Evolutionary conservation across 768 basidiomycete genomes (phyloP).

Genomic region (Termitomyces sp.): DNA sequence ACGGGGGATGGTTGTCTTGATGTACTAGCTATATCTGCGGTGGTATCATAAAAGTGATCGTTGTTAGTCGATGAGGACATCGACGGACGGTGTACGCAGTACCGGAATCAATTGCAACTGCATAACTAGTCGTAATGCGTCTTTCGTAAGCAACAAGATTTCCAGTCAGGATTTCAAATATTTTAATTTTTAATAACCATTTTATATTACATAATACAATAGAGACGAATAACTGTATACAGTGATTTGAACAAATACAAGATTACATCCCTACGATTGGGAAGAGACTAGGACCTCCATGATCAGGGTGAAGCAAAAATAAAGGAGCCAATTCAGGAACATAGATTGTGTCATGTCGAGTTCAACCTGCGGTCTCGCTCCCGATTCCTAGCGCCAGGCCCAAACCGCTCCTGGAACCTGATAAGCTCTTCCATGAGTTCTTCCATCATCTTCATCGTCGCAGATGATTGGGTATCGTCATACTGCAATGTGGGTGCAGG

Average conservation of each 20-base stretch:
- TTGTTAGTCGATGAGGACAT: neutral
- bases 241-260: neutral
- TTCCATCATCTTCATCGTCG: constrained; percentile 83
- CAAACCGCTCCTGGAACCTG: constrained; percentile 84
- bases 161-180: neutral
- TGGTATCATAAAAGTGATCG: neutral
- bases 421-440: constrained; percentile 89
- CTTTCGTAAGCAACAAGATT: constrained; percentile 2
- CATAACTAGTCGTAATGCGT: neutral
- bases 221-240: neutral
- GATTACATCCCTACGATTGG: neutral
- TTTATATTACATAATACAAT: constrained; percentile 6
- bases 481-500: constrained; percentile 4
- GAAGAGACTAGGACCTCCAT: constrained; percentile 1
- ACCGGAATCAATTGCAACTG: neutral
- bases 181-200: too few relatives aligned
- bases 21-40: constrained; percentile 21
- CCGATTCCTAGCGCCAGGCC: constrained; percentile 47
- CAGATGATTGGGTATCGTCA: constrained; percentile 19
- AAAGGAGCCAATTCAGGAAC: neutral
- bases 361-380: constrained; percentile 49
- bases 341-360: constrained; percentile 16
- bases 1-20: constrained; percentile 22
- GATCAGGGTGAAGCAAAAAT: constrained; percentile 4
- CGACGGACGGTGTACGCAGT: neutral